Percentiles rank a stretch among this genome's conserved stretches.
These are phyloP conservation scores for Suillus fuscotomentosus DNA, from an alignment of 768 basidiomycete genomes.

Conservation along the genomic window DNA sequence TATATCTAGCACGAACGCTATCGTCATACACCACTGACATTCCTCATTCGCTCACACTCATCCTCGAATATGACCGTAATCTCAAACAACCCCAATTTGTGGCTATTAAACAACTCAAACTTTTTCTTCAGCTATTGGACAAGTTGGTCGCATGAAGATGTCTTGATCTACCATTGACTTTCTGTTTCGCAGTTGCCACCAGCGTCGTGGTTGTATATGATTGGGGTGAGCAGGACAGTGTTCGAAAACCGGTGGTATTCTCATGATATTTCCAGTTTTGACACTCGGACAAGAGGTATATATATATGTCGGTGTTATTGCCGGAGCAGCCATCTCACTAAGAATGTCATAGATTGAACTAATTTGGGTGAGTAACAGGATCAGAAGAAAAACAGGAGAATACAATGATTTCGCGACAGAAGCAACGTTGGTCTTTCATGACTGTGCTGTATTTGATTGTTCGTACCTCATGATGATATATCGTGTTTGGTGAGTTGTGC, in stretches of 20 bases:
- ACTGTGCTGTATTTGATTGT: not conserved
- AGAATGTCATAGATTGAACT: not conserved
- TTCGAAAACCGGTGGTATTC: not conserved
- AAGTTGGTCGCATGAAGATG: not conserved
- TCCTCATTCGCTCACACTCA: not conserved
- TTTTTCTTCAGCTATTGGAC: not conserved
- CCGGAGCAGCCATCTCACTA: not conserved
- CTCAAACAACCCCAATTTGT: not conserved
- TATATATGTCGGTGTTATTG: not conserved
- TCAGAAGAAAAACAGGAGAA: not conserved
- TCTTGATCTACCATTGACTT: not conserved
- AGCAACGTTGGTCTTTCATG: not conserved
- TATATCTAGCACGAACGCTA: no score
- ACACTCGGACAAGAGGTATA: not conserved
- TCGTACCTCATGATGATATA: not conserved
- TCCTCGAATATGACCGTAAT: not conserved
- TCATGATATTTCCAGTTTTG: not conserved
- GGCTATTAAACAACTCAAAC: not conserved
- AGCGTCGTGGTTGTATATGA: not conserved
- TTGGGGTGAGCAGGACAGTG: not conserved
- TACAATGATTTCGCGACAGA: not conserved
- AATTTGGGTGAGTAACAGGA: not conserved
- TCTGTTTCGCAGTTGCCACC: not conserved
- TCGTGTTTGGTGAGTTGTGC: not conserved
- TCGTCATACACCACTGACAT: not conserved